Evolutionary conservation across 2,329 filamentous ascomycete species (phyloP), one percentile per base, ranked within the genome.

Genomic region (Phoma sp.): DNA sequence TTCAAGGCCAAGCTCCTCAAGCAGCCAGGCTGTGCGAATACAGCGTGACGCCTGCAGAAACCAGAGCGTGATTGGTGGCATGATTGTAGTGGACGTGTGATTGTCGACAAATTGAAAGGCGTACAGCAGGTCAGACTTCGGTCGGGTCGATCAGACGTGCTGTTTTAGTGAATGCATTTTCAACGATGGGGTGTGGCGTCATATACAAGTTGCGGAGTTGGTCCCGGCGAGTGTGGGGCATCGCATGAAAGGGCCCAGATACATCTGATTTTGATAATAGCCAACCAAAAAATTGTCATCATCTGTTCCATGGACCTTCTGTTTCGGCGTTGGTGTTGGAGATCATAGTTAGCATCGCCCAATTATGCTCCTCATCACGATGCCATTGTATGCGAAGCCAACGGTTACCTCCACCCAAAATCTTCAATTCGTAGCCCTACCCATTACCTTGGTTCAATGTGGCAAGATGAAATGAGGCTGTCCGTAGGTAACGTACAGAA

Each of bases 1-100:
- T 17, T 74, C 66, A 5, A 80, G 70, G 5, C 65, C 66, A 1
- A 81, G 70, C 51, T 80, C 78, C 56, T 80, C 75, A 5, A 81
- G 73, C 5, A 80, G 72, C 79, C 78, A 81, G 39, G 79, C 78
- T 29, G 70, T 75, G 14, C 77, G 75, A 40, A 80, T 79, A 47
- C 65, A 72, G 48, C 77, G 73, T 2, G 79, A 81, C 39, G 77
- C 75, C 66, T 81, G 76, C 9, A 81, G 74, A 60, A 81, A 81
- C 64, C 74, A 79, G 25, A 81, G 74, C 1, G 76, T 80, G 43
- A 80, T 78, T 36, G 56, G 53, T 21, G 63, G 36, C 60, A 64
- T 64, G 7, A 3, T 53, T 21, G 12, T 42, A 11, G 26, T 3
- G 7, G 7, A 21, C 10, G 4, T 20, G 11, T 29, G 20, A 26